Percentiles rank a stretch among this genome's conserved stretches.
Evolutionary conservation across 2,329 filamentous ascomycete species (phyloP).

Genomic region (Raffaelea deltoideospora): DNA sequence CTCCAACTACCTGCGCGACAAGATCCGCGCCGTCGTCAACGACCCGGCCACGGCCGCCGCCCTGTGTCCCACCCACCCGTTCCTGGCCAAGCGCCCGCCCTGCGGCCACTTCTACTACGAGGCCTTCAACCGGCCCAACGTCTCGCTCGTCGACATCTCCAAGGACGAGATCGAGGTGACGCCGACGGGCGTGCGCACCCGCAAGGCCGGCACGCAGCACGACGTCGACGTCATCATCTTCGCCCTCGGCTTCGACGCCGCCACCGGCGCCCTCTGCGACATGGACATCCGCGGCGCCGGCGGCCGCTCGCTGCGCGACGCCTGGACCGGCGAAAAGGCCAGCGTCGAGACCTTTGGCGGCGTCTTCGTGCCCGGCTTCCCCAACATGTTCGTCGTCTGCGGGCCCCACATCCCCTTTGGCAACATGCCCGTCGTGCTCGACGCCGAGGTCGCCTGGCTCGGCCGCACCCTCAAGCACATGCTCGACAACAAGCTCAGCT

Average conservation of each 20-base stretch:
- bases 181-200: slow-evolving; percentile 20
- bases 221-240: slow-evolving; percentile 23
- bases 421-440: slow-evolving; percentile 4
- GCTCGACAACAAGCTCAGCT: not conserved
- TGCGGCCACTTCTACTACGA: slow-evolving; percentile 35
- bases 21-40: slow-evolving; percentile 19
- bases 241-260: slow-evolving; percentile 19
- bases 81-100: slow-evolving; percentile 26
- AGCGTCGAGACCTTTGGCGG: slow-evolving; percentile 15
- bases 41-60: slow-evolving; percentile 20
- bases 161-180: slow-evolving; percentile 24
- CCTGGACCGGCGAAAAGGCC: slow-evolving; percentile 16
- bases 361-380: slow-evolving; percentile 6
- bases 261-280: slow-evolving; percentile 17
- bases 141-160: slow-evolving; percentile 29
- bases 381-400: slow-evolving; percentile 9
- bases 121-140: slow-evolving; percentile 27
- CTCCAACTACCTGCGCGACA: slow-evolving; percentile 16
- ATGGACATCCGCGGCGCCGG: slow-evolving; percentile 15
- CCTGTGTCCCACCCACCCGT: slow-evolving; percentile 25
- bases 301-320: slow-evolving; percentile 13
- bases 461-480: slow-evolving; percentile 4
- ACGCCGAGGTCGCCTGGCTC: slow-evolving; percentile 5
- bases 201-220: slow-evolving; percentile 17
- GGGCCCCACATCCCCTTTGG: slow-evolving; percentile 7